Evolutionary conservation across 2,329 filamentous ascomycete genomes (phyloP).

Genomic region (Phyllosticta citrichinensis): DNA sequence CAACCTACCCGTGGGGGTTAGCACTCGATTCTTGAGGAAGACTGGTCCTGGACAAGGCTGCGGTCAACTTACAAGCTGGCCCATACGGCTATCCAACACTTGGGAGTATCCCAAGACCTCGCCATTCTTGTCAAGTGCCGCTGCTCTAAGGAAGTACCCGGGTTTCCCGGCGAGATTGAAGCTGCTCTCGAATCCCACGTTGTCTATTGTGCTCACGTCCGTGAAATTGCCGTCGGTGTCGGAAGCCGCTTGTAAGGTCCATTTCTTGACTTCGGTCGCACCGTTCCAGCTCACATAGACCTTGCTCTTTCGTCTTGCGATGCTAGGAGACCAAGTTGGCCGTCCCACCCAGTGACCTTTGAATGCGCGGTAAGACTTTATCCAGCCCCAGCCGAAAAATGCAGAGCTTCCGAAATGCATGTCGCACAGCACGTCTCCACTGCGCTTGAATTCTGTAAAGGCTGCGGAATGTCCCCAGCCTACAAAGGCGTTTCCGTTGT

Average conservation of each 20-base stretch:
- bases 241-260: slow-evolving; percentile 18
- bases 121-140: slow-evolving; percentile 1
- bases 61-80: slow-evolving; percentile 1
- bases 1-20: neutral
- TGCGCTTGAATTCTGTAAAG: slow-evolving; percentile 34
- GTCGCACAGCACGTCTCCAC: slow-evolving; percentile 30
- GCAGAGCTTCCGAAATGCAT: slow-evolving; percentile 27
- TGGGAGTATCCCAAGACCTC: neutral
- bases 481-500: slow-evolving; percentile 36
- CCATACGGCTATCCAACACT: neutral
- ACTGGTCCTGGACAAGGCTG: neutral
- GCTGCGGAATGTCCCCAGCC: slow-evolving; percentile 42
- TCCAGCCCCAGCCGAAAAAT: slow-evolving; percentile 12
- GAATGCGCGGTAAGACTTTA: slow-evolving; percentile 24
- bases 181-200: slow-evolving; percentile 3
- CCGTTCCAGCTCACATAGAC: slow-evolving; percentile 21
- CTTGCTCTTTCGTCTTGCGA: slow-evolving; percentile 7
- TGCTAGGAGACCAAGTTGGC: slow-evolving; percentile 14
- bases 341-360: slow-evolving; percentile 18
- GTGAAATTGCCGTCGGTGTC: slow-evolving; percentile 27
- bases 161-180: neutral
- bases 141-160: neutral
- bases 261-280: slow-evolving; percentile 18
- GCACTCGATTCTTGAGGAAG: neutral
- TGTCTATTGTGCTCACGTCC: slow-evolving; percentile 33